A percentile compares a stretch with the other conserved stretches of the same genome.
Evolutionary conservation across 2,329 filamentous ascomycete species (phyloP).

Genomic region (Alternaria metachromatica): DNA sequence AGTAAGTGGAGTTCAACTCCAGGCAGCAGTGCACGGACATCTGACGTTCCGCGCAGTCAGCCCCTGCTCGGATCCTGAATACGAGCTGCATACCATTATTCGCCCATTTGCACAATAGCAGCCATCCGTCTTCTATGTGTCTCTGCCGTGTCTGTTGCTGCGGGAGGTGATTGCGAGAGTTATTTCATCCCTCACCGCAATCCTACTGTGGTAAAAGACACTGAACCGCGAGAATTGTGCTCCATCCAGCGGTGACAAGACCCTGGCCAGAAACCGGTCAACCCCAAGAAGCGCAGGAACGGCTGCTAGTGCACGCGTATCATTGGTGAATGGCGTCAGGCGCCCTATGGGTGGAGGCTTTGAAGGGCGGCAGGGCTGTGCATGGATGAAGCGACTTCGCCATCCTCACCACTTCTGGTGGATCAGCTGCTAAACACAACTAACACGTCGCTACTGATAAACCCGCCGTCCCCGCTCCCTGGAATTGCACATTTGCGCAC

Average conservation of each 20-base stretch:
- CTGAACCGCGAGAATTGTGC: not conserved
- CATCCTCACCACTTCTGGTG: conserved; percentile 6
- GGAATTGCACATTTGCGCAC: conserved; percentile 20
- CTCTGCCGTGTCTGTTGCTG: not conserved
- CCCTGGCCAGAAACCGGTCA: conserved; percentile 23
- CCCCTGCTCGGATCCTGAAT: conserved; percentile 19
- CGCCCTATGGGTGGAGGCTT: conserved; percentile 12
- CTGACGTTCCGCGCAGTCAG: not conserved
- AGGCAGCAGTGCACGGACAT: conserved; percentile 2
- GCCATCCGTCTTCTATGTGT: not conserved
- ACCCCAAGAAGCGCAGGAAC: conserved; percentile 29
- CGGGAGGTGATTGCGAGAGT: not conserved
- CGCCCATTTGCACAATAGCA: conserved; percentile 8
- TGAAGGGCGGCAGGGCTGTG: conserved; percentile 24
- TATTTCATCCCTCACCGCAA: conserved; percentile 1
- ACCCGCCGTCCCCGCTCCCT: conserved; percentile 11
- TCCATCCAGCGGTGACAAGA: conserved; percentile 5
- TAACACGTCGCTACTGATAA: conserved; percentile 14
- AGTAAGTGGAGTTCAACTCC: not conserved
- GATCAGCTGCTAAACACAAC: not conserved
- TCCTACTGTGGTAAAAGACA: not conserved
- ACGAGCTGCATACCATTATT: conserved; percentile 27
- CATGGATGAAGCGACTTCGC: conserved; percentile 9
- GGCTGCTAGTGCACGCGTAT: conserved; percentile 19
- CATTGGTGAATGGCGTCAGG: conserved; percentile 19